Percentiles rank a stretch among this genome's conserved stretches.
Evolutionary conservation across 495 filamentous ascomycete genomes (phyloP).

Genomic region (Neurospora sp.): DNA sequence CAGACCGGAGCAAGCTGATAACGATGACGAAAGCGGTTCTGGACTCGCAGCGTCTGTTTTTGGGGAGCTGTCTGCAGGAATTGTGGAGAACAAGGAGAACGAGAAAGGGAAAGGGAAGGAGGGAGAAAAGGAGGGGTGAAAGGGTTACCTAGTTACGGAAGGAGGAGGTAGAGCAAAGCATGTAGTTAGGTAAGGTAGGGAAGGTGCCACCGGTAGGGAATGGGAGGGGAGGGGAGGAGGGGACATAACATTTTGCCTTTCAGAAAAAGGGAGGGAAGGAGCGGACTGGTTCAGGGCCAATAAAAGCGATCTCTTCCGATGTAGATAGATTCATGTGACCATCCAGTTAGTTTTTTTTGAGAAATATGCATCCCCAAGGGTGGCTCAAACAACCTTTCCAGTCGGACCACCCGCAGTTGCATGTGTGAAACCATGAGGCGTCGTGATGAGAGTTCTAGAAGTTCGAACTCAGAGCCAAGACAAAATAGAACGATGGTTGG

Average conservation of each 20-base stretch:
- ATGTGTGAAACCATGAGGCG: too few species aligned
- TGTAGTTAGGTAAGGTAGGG: not conserved
- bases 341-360: too few species aligned
- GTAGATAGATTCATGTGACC: too few species aligned
- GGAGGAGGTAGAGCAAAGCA: not conserved
- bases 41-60: not conserved
- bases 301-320: too few species aligned
- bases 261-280: too few species aligned
- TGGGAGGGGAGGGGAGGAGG: not conserved
- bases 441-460: not conserved
- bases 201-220: not conserved
- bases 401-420: too few species aligned
- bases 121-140: not conserved
- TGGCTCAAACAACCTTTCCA: too few species aligned
- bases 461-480: too few species aligned
- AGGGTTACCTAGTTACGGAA: not conserved
- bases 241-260: too few species aligned
- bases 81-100: not conserved
- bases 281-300: too few species aligned
- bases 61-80: not conserved
- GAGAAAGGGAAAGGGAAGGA: not conserved
- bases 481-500: not conserved
- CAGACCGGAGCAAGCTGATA: not conserved
- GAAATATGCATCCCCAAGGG: too few species aligned
- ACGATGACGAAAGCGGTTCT: not conserved